phyloP scores from a whole-genome alignment of 2,329 filamentous ascomycete species.

The Elsinoe batatas region DNA sequence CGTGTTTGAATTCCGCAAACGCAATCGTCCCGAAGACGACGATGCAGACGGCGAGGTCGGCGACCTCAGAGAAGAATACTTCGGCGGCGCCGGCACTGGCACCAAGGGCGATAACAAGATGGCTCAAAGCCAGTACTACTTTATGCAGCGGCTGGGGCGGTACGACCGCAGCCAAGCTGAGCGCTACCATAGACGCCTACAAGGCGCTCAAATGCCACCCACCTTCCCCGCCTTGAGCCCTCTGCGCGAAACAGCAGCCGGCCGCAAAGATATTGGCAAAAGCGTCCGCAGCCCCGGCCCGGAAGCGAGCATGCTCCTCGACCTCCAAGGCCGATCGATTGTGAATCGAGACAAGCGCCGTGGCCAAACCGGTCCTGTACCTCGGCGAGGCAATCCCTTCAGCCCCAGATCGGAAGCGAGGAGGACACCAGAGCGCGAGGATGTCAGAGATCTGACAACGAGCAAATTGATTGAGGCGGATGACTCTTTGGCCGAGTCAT shows the following conservation, averaged over 20 bases:
- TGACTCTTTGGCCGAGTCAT: slow-evolving; percentile 13
- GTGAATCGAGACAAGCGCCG: neutral
- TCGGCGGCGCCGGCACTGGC: slow-evolving; percentile 57
- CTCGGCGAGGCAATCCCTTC: neutral
- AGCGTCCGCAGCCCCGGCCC: slow-evolving; percentile 1
- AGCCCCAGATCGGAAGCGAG: neutral
- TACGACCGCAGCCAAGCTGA: slow-evolving; percentile 15
- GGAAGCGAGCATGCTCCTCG: slow-evolving; percentile 13
- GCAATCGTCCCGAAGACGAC: slow-evolving; percentile 41
- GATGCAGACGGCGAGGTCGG: slow-evolving; percentile 29
- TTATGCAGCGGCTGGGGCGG: slow-evolving; percentile 51
- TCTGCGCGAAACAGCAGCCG: slow-evolving; percentile 3
- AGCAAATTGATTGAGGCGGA: slow-evolving; percentile 17
- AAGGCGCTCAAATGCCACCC: slow-evolving; percentile 14
- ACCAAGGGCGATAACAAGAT: slow-evolving; percentile 67
- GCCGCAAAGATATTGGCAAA: neutral
- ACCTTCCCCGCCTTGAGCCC: slow-evolving; percentile 15
- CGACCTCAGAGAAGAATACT: slow-evolving; percentile 78
- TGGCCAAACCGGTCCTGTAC: neutral
- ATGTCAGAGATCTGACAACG: slow-evolving; percentile 14
- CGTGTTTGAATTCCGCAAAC: slow-evolving; percentile 92
- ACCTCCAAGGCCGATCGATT: slow-evolving; percentile 11
- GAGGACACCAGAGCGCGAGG: slow-evolving; percentile 1
- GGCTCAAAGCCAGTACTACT: slow-evolving; percentile 93
- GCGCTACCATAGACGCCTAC: slow-evolving; percentile 8